Conservation (phyloP, 2,329 filamentous ascomycete genomes). For the Paracoccidioides brasiliensis region DNA sequence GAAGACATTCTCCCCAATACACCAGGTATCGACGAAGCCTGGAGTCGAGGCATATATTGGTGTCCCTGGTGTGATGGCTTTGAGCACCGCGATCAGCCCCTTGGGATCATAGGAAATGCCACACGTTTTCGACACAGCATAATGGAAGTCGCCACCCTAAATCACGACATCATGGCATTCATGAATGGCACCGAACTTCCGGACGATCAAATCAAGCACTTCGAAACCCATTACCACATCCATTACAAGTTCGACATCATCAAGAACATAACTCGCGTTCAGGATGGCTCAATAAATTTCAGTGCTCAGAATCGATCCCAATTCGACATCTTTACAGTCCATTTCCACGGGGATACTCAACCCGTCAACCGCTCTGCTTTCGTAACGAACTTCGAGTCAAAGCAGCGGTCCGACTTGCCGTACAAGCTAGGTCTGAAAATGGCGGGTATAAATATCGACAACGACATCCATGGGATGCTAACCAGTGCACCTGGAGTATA, state of each 20-base stretch:
- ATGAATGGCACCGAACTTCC: constrained; percentile 47
- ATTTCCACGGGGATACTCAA: constrained; percentile 36
- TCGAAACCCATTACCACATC: constrained; percentile 38
- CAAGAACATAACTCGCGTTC: constrained; percentile 34
- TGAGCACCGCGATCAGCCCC: constrained; percentile 46
- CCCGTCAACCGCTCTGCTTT: constrained; percentile 39
- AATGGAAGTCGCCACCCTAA: constrained; percentile 42
- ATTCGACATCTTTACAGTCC: constrained; percentile 43
- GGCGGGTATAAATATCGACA: constrained; percentile 33
- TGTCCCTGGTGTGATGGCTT: constrained; percentile 53
- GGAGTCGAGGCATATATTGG: constrained; percentile 49
- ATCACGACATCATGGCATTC: constrained; percentile 44
- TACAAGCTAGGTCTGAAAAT: constrained; percentile 36
- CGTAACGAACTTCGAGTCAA: constrained; percentile 36
- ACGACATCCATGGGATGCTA: constrained; percentile 32
- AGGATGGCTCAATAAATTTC: constrained; percentile 20
- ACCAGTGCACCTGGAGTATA: constrained; percentile 45
- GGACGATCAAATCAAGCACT: constrained; percentile 39
- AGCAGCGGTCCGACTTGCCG: constrained; percentile 39
- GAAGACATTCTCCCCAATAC: constrained; percentile 42
- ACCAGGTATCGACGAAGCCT: constrained; percentile 42
- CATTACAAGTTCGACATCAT: constrained; percentile 46
- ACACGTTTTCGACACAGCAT: constrained; percentile 34
- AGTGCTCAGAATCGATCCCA: constrained; percentile 27
- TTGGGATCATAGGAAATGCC: constrained; percentile 41